Conservation (phyloP, 495 filamentous ascomycete species). For the Trichoderma reesei region DNA sequence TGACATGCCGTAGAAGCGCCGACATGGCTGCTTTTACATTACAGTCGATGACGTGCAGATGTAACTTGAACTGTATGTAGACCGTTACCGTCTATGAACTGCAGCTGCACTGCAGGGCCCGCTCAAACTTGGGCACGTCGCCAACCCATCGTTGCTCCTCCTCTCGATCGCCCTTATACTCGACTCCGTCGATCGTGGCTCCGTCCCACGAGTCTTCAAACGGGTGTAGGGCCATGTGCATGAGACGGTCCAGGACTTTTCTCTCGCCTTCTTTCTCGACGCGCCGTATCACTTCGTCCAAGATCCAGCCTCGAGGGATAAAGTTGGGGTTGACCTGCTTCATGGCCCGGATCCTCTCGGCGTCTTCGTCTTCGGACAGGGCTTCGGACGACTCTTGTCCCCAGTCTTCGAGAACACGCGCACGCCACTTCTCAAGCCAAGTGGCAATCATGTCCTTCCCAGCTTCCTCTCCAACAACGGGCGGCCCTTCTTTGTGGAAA, state of each 20-base stretch:
- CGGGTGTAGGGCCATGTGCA: slow-evolving; percentile 72
- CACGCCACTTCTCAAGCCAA: slow-evolving; percentile 69
- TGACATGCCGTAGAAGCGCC: neutral
- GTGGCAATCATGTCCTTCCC: slow-evolving; percentile 54
- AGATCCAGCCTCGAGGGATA: slow-evolving; percentile 76
- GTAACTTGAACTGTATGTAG: neutral
- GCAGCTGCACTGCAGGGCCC: slow-evolving; percentile 89
- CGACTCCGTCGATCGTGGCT: slow-evolving; percentile 25
- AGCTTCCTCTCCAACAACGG: slow-evolving; percentile 46
- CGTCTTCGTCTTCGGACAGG: slow-evolving; percentile 29
- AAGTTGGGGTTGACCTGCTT: slow-evolving; percentile 85
- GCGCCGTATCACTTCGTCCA: slow-evolving; percentile 82
- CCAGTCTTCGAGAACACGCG: slow-evolving; percentile 63
- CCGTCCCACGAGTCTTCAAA: slow-evolving; percentile 72
- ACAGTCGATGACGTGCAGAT: neutral
- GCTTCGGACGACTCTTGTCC: slow-evolving; percentile 25
- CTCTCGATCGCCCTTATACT: slow-evolving; percentile 44
- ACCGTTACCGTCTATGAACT: slow-evolving; percentile 33
- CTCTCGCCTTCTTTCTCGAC: slow-evolving; percentile 80
- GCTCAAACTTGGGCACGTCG: slow-evolving; percentile 67
- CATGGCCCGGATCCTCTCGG: slow-evolving; percentile 60
- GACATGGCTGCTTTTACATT: neutral
- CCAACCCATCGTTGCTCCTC: slow-evolving; percentile 80
- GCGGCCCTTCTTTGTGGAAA: slow-evolving; percentile 58
- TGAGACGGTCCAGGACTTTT: slow-evolving; percentile 60